Percentiles rank a stretch among this genome's conserved stretches.
Conservation (phyloP, 371 early-diverging fungal species). For the Circinella umbellata region DNA sequence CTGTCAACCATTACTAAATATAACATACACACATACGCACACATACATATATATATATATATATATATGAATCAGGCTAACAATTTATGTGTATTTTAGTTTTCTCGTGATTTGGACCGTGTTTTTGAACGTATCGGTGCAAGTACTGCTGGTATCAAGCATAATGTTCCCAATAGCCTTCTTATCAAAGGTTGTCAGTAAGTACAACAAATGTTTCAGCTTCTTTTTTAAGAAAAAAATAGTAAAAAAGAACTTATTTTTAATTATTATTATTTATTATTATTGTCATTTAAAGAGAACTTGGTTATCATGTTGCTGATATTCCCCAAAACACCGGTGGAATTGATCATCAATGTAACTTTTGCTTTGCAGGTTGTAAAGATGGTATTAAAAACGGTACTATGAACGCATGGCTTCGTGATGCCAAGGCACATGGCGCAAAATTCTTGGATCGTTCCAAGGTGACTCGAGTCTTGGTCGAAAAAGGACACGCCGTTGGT, state of each 20-base stretch:
- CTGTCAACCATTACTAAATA: no score
- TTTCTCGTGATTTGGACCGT: constrained; percentile 51
- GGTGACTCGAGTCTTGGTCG: constrained; percentile 57
- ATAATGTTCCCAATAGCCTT: constrained; percentile 65
- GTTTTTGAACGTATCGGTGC: constrained; percentile 65
- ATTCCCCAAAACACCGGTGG: constrained; percentile 75
- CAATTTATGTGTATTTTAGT: constrained; percentile 16
- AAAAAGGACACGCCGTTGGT: constrained; percentile 57
- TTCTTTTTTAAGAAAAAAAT: no score
- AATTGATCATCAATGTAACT: constrained; percentile 67
- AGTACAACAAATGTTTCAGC: background rate
- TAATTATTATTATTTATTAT: background rate
- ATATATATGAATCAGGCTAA: background rate
- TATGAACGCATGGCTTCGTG: constrained; percentile 69
- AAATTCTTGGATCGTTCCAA: constrained; percentile 64
- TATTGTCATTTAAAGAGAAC: constrained; percentile 32
- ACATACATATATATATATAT: background rate
- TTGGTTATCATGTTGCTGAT: constrained; percentile 61
- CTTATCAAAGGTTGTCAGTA: constrained; percentile 67
- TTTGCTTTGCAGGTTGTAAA: constrained; percentile 73
- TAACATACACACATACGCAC: background rate
- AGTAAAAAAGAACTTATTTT: background rate
- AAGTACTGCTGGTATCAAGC: constrained; percentile 53
- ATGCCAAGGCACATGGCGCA: constrained; percentile 67
- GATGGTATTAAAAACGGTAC: constrained; percentile 76